Base-by-base conservation (phyloP, 2,329 filamentous ascomycete species). In the Epichloe typhina region DNA sequence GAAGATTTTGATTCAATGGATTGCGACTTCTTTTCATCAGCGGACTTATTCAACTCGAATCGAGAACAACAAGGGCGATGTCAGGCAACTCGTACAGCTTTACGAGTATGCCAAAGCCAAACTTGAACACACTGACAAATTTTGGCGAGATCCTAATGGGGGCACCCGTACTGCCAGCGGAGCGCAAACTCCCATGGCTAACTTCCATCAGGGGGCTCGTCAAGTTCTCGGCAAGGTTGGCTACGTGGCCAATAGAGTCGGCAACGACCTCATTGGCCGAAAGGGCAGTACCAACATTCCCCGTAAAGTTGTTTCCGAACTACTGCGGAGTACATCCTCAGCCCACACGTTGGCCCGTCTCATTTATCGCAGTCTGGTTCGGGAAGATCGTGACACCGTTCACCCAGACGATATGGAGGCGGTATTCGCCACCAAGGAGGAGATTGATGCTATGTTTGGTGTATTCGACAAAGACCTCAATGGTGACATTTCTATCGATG, bases 391-490 rank as follows among this genome's bases (percentile, higher is more conserved):
- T 12, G 86, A 95, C 17, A 88, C 85, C 0, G 83, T 96, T 5
- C 77, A 81, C 19, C 75, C 83, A 0, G 87, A 89, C 8, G 90
- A 96, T 60, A 68, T 97, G 50, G 83, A 82, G 54, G 72, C 77
- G 11, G 89, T 87, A 0, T 96, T 95, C 59, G 77, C 84, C 9
- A 86, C 83, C 23, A 77, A 84, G 17, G 90, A 96, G 13, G 91
- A 96, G 62, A 88, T 89, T 0, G 85, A 93, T 50, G 86, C 86
- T 3, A 90, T 90, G 0, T 96, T 97, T 61, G 74, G 76, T 58
- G 90, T 96, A 73, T 96, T 96, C 58, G 91, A 97, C 69, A 94
- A 93, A 63, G 91, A 97, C 60, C 80, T 96, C 71, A 97, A 97
- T 56, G 91, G 90, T 4, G 91, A 97, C 61, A 95, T 96, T 47